These are phyloP conservation scores for Sugiyamaella pinicola DNA, from an alignment of 1,139 yeast genomes.

Conservation along the genomic window DNA sequence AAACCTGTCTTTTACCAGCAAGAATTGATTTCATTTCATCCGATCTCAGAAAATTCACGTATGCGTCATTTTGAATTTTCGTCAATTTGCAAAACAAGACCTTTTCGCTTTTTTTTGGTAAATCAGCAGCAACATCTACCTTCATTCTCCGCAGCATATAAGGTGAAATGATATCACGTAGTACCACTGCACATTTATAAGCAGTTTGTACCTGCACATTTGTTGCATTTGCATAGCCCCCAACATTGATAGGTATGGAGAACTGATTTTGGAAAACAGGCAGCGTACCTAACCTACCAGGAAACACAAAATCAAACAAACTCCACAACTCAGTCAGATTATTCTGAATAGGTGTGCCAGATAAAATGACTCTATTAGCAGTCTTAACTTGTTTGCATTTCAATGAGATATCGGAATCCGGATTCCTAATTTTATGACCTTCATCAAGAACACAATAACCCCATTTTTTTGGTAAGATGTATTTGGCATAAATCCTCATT, in stretches of 20 bases:
- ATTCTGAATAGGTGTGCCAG: slow-evolving; percentile 97
- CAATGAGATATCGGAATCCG: slow-evolving; percentile 85
- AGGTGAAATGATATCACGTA: slow-evolving; percentile 87
- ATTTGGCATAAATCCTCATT: slow-evolving; percentile 70
- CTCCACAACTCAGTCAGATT: slow-evolving; percentile 92
- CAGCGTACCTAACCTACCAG: slow-evolving; percentile 89
- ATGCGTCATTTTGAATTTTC: slow-evolving; percentile 68
- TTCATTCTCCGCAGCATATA: slow-evolving; percentile 84
- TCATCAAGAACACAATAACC: slow-evolving; percentile 91
- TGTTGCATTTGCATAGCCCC: slow-evolving; percentile 98
- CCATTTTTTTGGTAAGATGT: slow-evolving; percentile 74
- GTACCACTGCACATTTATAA: slow-evolving; percentile 89
- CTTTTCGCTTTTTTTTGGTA: slow-evolving; percentile 92
- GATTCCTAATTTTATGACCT: slow-evolving; percentile 95
- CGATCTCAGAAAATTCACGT: slow-evolving; percentile 71
- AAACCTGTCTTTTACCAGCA: slow-evolving; percentile 75
- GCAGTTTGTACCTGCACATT: slow-evolving; percentile 97
- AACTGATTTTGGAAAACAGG: slow-evolving; percentile 94
- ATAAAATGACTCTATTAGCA: slow-evolving; percentile 76
- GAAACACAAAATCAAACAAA: slow-evolving; percentile 89
- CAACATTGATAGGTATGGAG: slow-evolving; percentile 88
- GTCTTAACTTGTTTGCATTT: slow-evolving; percentile 83
- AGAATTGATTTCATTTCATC: slow-evolving; percentile 74
- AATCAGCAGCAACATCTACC: slow-evolving; percentile 93
- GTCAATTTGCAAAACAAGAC: slow-evolving; percentile 90